These are phyloP conservation scores for Beauveria sp. DNA, from an alignment of 2,329 filamentous ascomycete species.

Conservation along the genomic window DNA sequence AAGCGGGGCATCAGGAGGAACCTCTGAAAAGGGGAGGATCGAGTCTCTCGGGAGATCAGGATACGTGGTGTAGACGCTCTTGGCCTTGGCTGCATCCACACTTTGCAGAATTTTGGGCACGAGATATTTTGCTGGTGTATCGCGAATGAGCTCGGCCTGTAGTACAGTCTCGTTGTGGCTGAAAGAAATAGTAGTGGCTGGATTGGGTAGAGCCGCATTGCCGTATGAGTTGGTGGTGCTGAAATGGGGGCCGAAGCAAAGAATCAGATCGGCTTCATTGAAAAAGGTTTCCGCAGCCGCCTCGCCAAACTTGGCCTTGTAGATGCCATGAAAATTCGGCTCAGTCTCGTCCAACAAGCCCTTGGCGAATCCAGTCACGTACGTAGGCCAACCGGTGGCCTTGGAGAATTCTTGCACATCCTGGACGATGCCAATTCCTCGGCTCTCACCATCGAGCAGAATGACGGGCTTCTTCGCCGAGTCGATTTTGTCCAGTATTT, in stretches of 20 bases:
- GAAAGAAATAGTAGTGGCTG: conserved; percentile 26
- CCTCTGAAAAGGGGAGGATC: conserved; percentile 14
- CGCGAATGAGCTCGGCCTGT: conserved; percentile 23
- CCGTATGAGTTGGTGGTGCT: conserved; percentile 38
- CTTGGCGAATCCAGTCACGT: conserved; percentile 40
- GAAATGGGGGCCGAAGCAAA: conserved; percentile 38
- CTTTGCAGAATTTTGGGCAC: conserved; percentile 17
- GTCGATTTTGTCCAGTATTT: conserved; percentile 35
- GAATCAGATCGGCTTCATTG: conserved; percentile 33
- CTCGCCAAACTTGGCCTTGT: conserved; percentile 34
- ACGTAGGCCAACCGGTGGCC: conserved; percentile 38
- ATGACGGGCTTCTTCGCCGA: conserved; percentile 40
- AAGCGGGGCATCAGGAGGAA: conserved; percentile 27
- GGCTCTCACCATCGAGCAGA: conserved; percentile 43
- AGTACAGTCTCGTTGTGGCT: conserved; percentile 25
- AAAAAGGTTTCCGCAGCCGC: conserved; percentile 28
- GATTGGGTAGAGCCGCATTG: conserved; percentile 29
- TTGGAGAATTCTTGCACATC: conserved; percentile 35
- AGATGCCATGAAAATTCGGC: conserved; percentile 42
- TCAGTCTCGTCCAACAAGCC: conserved; percentile 40
- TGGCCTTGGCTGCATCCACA: conserved; percentile 18
- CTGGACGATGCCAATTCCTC: conserved; percentile 31
- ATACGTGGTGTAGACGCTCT: conserved; percentile 18
- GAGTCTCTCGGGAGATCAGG: conserved; percentile 22
- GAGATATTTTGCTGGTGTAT: conserved; percentile 19